Base-by-base conservation (phyloP, 495 filamentous ascomycete species). In the Penicillium antarcticum region DNA sequence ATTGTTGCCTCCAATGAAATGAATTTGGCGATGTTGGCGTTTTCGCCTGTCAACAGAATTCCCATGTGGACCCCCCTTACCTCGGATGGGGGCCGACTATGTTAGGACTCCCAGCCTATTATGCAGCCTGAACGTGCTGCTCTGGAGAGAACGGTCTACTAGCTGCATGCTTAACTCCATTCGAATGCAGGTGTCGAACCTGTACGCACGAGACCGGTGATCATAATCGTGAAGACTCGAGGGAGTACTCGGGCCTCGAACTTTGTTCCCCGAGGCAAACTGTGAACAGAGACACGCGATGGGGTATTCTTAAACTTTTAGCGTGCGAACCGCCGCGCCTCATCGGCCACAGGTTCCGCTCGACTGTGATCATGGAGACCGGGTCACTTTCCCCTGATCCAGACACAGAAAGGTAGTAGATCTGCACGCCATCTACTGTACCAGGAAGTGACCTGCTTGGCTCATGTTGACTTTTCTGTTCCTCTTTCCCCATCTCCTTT, bases 271-370 rank as follows among this genome's bases (percentile, higher is more conserved):
- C 42, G 13, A 44, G 42, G 18, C 26, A 40, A 45, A 14, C 38
- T 42, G 13, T 37, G 35, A 40, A 42, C 58, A 62, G 26, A 36
- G 21, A 33, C 33, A 38, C 50, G 29, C 42, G 31, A 56, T 57
- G 56, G 56, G 44, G 46, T 44, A 56, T 40, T 55, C 53, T 62
- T 66, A 63, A 63, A 55, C 44, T 56, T 51, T 60, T 63, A 61
- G 60, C 57, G 60, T 61, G 52, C 32, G 55, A 55, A 56, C 56
- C 37, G 42, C 48, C 51, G 26, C 44, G 48, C 43, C 47, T 52
- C 51, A 61, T 59, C 56, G 35, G 47, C 52, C 47, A 54, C 26
- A 29, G 26, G 26, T 7, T 29, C 26, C 26, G 26, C 35, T 29
- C 26, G 1, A 9, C 35, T 36, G 11, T 48, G 51, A 61, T 58